Base-by-base conservation (phyloP, 176 grass and related monocot genomes). In the Oryza officinalis region DNA sequence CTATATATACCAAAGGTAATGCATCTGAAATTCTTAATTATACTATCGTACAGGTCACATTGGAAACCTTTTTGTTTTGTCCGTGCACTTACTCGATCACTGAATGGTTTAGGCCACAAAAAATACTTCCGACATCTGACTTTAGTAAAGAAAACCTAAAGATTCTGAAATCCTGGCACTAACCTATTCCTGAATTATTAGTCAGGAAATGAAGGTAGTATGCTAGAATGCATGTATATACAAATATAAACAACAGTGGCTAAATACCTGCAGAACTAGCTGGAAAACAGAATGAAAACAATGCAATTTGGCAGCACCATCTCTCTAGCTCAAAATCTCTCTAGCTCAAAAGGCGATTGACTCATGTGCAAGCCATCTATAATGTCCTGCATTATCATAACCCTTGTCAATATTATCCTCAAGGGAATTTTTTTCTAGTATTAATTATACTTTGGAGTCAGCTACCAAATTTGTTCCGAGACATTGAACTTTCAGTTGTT, bases 401-500 rank as follows among this genome's bases (percentile, higher is more conserved):
- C 26, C n/a, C 15, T 69, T 66, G 25, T 71, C 66, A 65, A 35
- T 22, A 22, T 22, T 27, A 41, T 72, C 65, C 30, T 43, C 23
- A 18, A 0, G 27, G 6, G 0, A 44, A 45, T 26, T 59, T 57
- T 65, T 23, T 25, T 33, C 26, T 81, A 67, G 70, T 65, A 20
- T 22, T 6, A 4, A 15, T 27, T 0, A 13, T 10, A 13, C 60
- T 33, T 81, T 46, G 78, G 78, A 60, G 33, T 64, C 73, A 59
- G 66, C 78, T 67, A 17, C 25, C 44, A 38, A 57, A 37, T 10
- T 59, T 77, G 60, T 26, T 6, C 10, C 3, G 23, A 40, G 52
- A 35, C 54, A 77, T 71, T 27, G 83, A 77, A 45, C 41, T 89
- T 67, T 77, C 88, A 86, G 83, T 2, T 32, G 44, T n/a, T 76